Conservation (phyloP, 306 rosid genomes). For the Mimosa bimucronata region DNA sequence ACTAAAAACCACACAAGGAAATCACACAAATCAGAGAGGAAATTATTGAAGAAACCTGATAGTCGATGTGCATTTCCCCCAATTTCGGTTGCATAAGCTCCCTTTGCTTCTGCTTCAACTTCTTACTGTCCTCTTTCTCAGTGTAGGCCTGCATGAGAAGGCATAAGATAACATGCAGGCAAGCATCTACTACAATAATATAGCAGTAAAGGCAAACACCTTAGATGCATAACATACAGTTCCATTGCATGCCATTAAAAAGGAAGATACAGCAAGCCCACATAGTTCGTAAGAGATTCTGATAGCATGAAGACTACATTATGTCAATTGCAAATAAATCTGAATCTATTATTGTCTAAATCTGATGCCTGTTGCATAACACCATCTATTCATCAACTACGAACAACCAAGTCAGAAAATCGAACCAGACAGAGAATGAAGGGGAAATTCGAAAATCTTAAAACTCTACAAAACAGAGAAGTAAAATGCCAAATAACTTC, state of each 20-base stretch:
- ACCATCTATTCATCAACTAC: no score
- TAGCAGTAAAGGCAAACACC: slow-evolving; percentile 18
- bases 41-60: slow-evolving; percentile 66
- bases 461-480: no score
- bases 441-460: no score
- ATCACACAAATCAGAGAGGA: slow-evolving; percentile 9
- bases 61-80: slow-evolving; percentile 99
- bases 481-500: slow-evolving; percentile 1
- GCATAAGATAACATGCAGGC: slow-evolving; percentile 27
- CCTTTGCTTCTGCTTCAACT: slow-evolving; percentile 97
- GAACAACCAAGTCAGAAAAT: no score
- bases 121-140: slow-evolving; percentile 98
- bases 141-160: slow-evolving; percentile 82
- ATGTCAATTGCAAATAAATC: slow-evolving; percentile 1
- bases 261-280: slow-evolving; percentile 25
- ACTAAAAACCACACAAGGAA: slow-evolving; percentile 19
- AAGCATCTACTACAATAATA: background rate
- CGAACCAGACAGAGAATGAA: no score
- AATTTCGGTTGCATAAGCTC: slow-evolving; percentile 99
- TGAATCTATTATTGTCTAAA: background rate
- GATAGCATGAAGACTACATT: background rate
- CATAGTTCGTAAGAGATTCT: background rate
- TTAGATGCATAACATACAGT: background rate
- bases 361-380: no score
- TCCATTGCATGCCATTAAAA: slow-evolving; percentile 6